Percentiles rank a stretch among this genome's conserved stretches.
These are phyloP conservation scores for Funneliformis geosporum DNA, from an alignment of 192 early-diverging fungal genomes.

Conservation along the genomic window DNA sequence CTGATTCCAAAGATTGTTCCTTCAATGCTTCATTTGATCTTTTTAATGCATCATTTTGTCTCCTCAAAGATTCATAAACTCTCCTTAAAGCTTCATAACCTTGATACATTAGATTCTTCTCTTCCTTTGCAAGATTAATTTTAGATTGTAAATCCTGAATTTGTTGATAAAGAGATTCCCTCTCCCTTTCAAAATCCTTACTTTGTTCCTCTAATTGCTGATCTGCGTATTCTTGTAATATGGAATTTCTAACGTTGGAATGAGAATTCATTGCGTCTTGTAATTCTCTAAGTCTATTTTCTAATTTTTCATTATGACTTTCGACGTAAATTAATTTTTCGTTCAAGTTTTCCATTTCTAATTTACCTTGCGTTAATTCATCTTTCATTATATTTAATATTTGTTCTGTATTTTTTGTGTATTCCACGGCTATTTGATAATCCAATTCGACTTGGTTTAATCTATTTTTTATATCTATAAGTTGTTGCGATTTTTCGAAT, in stretches of 20 bases:
- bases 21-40: slow-evolving; percentile 5
- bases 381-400: slow-evolving; percentile 37
- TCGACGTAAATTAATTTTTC: slow-evolving; percentile 13
- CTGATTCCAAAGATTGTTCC: background rate
- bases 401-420: slow-evolving; percentile 37
- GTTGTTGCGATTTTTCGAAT: slow-evolving; percentile 14
- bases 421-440: slow-evolving; percentile 40
- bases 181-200: background rate
- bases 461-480: slow-evolving; percentile 26
- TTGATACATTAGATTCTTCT: slow-evolving; percentile 21
- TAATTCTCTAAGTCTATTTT: slow-evolving; percentile 37
- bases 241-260: background rate
- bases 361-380: slow-evolving; percentile 31
- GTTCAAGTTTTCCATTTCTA: slow-evolving; percentile 25
- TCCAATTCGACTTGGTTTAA: slow-evolving; percentile 50
- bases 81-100: slow-evolving; percentile 20
- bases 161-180: slow-evolving; percentile 5
- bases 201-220: slow-evolving; percentile 6
- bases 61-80: slow-evolving; percentile 19
- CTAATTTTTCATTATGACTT: slow-evolving; percentile 35
- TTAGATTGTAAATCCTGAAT: slow-evolving; percentile 9
- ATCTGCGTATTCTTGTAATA: slow-evolving; percentile 23
- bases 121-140: slow-evolving; percentile 3
- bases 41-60: slow-evolving; percentile 14
- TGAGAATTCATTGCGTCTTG: slow-evolving; percentile 40